phyloP scores from a whole-genome alignment of 2,329 filamentous ascomycete genomes.

The Curvularia sp. region DNA sequence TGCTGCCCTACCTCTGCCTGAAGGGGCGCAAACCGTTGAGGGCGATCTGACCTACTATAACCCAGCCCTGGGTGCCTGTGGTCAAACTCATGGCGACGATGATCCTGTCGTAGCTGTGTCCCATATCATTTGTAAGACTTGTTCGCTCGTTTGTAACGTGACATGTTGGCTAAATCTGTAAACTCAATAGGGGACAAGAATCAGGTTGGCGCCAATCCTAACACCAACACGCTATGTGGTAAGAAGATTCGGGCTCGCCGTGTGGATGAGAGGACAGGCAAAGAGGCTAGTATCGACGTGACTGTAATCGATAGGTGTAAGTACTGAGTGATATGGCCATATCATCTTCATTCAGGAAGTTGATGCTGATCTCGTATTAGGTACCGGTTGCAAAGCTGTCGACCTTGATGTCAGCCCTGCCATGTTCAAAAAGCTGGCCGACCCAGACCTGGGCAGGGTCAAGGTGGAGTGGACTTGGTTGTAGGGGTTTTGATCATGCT shows the following conservation, averaged over 20 bases:
- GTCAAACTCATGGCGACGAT: constrained; percentile 59
- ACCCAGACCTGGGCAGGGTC: constrained; percentile 57
- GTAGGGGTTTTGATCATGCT: constrained; percentile 18
- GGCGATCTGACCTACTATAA: constrained; percentile 75
- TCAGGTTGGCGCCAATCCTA: constrained; percentile 59
- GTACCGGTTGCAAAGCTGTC: constrained; percentile 55
- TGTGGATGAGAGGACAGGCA: constrained; percentile 53
- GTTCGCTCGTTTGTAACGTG: neutral
- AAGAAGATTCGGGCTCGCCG: constrained; percentile 68
- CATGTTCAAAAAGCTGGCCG: constrained; percentile 58
- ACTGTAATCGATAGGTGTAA: constrained; percentile 72
- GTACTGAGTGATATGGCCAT: constrained; percentile 10
- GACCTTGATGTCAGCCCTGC: constrained; percentile 60
- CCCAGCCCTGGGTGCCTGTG: constrained; percentile 73
- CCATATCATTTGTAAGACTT: constrained; percentile 60
- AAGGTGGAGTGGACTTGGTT: constrained; percentile 61
- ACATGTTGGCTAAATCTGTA: constrained; percentile 2
- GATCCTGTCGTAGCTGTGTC: constrained; percentile 73
- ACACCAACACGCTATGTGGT: constrained; percentile 72
- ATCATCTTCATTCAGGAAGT: neutral
- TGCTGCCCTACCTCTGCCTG: constrained; percentile 59
- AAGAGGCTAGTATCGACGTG: constrained; percentile 62
- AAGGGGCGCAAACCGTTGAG: constrained; percentile 59
- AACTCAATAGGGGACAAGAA: constrained; percentile 60
- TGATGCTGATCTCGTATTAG: constrained; percentile 37